Evolutionary conservation across 345 rosid genomes (phyloP).

Genomic region (Gossypioides kirkii): DNA sequence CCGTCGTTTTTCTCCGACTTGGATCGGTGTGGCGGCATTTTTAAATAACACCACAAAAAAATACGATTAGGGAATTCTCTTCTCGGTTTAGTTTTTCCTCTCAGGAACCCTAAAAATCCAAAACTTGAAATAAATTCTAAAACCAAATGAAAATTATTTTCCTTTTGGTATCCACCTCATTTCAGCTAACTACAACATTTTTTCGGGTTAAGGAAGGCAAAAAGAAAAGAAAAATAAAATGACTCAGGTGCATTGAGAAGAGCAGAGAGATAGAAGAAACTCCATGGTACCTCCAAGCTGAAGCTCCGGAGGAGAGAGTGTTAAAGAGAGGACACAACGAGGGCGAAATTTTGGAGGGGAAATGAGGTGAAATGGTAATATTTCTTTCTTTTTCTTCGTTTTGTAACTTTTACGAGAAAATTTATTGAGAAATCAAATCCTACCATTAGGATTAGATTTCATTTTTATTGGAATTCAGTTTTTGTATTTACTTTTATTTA

Average conservation of each 20-base stretch:
- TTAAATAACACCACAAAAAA: not conserved
- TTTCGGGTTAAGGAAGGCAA: not conserved
- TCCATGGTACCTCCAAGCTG: conserved; percentile 24
- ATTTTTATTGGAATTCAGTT: too few species aligned
- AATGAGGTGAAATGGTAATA: conserved; percentile 1
- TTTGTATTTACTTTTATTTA: too few species aligned
- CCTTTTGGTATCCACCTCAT: conserved; percentile 17
- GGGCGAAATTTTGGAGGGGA: conserved; percentile 33
- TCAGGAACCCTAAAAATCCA: conserved; percentile 23
- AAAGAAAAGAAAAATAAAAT: not conserved
- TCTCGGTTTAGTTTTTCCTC: not conserved
- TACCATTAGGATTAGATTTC: too few species aligned
- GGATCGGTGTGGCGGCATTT: conserved; percentile 59
- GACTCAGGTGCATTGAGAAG: conserved; percentile 1
- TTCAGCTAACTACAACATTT: conserved; percentile 13
- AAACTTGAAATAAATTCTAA: conserved; percentile 10
- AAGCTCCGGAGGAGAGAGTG: conserved; percentile 18
- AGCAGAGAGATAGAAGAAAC: conserved; percentile 4
- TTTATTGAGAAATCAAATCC: too few species aligned
- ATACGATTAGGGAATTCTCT: not conserved
- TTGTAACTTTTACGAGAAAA: not conserved
- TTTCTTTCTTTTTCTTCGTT: not conserved
- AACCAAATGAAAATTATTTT: not conserved
- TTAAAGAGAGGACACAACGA: conserved; percentile 21
- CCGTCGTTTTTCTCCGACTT: conserved; percentile 69